Base-by-base conservation (phyloP, 169 alveolate genomes). In the Plasmodium reichenowi region DNA sequence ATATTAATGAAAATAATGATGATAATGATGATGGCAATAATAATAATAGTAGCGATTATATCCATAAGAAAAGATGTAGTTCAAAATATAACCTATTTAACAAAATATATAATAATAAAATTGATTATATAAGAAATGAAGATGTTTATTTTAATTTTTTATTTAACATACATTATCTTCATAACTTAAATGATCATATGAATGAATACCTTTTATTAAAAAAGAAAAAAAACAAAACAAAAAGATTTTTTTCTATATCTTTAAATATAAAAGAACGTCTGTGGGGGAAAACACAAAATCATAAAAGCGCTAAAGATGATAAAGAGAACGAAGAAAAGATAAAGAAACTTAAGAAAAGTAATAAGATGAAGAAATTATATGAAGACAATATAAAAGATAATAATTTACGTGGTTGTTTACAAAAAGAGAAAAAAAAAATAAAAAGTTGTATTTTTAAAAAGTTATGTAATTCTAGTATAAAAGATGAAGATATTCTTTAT, bases 251-350 rank as follows among this genome's bases (percentile, higher is more conserved):
- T 83, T 68, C 56, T 29, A 67, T 83, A 3, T 29, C 38, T 48
- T 67, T 83, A 60, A 83, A 83, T 13, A 17, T 83, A 38, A 83
- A 83, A 47, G 91, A 68, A 38, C 47, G 47, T 5, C 9, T 38
- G 5, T 38, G 8, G 9, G 47, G 47, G 5, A 38, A 7, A 38
- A 38, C 2, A 5, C 6, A 38, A 9, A 38, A 38, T 38, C 4
- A 5, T 5, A 38, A 38, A 38, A 5, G 2, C 5, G 47, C 6
- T 38, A 5, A 83, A 83, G 15, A 68, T 80, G 15, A 68, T 80
- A 66, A 80, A 67, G 13, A 80, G 20, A 48, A 80, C 68, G 48
- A 80, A 80, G 60, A 29, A 20, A 0, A 45, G 0, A 1, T 56
- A 66, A 22, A n/a, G n/a, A 22, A 32, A 80, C 0, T 3, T 60